Evolutionary conservation across 176 grass and related monocot species (phyloP).

Genomic region (Hyparrhenia diplandra): DNA sequence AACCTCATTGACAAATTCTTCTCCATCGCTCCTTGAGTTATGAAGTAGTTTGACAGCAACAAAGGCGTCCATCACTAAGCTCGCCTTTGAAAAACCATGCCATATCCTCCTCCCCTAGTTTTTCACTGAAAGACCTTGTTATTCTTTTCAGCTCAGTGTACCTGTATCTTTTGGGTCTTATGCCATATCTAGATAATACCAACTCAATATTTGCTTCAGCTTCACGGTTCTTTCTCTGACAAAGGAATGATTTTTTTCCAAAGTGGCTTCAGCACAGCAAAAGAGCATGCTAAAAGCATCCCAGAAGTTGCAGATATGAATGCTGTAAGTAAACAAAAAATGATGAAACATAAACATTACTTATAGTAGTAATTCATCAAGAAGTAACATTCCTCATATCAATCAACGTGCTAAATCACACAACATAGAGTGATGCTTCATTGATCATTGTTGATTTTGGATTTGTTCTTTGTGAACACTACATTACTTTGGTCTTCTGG

Average conservation of each 20-base stretch:
- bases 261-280: neutral
- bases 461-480: neutral
- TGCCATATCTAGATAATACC: neutral
- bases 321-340: neutral
- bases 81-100: conserved; percentile 18
- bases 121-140: conserved; percentile 17
- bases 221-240: neutral
- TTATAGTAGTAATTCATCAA: neutral
- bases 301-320: neutral
- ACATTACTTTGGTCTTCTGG: neutral
- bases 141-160: conserved; percentile 7
- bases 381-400: neutral
- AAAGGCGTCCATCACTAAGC: neutral
- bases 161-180: conserved; percentile 13
- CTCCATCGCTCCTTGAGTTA: neutral
- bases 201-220: neutral
- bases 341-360: neutral
- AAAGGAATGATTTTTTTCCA: neutral
- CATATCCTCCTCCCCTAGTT: neutral
- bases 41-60: conserved; percentile 8
- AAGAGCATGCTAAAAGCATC: neutral
- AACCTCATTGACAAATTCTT: conserved; percentile 15
- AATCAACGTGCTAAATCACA: neutral
- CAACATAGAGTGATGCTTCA: neutral
- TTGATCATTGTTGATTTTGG: too few relatives aligned